A percentile compares a stretch with the other conserved stretches of the same genome.
Conservation (phyloP, 805 yeast species). For the Hanseniaspora pseudoguilliermondii region DNA sequence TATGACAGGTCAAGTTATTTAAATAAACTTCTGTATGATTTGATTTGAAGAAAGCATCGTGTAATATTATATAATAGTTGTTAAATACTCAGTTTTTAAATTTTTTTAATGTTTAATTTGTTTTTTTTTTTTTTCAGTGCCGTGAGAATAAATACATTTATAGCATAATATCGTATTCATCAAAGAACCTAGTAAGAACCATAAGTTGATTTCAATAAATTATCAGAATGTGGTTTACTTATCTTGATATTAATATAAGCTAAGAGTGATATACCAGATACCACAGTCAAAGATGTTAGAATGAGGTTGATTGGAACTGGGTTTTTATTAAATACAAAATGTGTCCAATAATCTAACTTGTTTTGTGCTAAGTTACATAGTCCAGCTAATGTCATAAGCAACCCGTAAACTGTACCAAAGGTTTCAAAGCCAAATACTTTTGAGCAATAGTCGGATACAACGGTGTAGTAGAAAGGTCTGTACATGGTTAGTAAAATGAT, state of each 20-base stretch:
- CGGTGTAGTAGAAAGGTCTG: slow-evolving; percentile 86
- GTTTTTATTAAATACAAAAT: slow-evolving; percentile 51
- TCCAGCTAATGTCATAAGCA: slow-evolving; percentile 73
- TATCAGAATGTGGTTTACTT: background rate
- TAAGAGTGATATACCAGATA: slow-evolving; percentile 19
- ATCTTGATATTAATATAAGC: slow-evolving; percentile 1
- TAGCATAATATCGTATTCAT: background rate
- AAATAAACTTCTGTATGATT: background rate
- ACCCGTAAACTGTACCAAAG: slow-evolving; percentile 84
- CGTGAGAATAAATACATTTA: too few relatives aligned
- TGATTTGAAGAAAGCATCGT: background rate
- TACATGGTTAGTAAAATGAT: slow-evolving; percentile 62
- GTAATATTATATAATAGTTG: background rate
- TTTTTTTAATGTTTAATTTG: too few relatives aligned
- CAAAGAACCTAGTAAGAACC: slow-evolving; percentile 5
- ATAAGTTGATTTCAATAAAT: background rate
- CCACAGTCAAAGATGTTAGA: slow-evolving; percentile 41
- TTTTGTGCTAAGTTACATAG: slow-evolving; percentile 64
- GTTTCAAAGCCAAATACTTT: slow-evolving; percentile 88
- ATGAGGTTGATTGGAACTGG: slow-evolving; percentile 65
- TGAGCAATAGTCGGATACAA: slow-evolving; percentile 81
- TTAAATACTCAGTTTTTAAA: background rate
- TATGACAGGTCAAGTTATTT: slow-evolving; percentile 10
- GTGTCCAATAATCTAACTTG: slow-evolving; percentile 56
- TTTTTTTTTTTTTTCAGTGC: too few relatives aligned